A percentile compares a stretch with the other conserved stretches of the same genome.
Conservation (phyloP, 352 stramenopile genomes). For the Globisporangium viniferum region DNA sequence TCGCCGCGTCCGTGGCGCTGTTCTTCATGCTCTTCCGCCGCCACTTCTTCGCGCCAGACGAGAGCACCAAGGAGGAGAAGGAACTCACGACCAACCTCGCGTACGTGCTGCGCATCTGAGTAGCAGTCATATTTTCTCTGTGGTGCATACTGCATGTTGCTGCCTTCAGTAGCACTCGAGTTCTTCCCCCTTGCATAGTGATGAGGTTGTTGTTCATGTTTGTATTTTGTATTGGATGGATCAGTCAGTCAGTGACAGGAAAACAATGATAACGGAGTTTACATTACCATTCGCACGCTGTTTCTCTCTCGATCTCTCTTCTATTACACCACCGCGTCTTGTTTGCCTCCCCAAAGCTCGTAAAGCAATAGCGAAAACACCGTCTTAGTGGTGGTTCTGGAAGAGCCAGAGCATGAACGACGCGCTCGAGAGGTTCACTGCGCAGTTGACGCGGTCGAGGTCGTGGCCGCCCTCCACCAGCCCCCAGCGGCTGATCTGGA, state of each 20-base stretch:
- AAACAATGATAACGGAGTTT: not conserved
- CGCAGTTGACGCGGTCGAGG: constrained; percentile 85
- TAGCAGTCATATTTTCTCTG: not conserved
- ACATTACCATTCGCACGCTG: not conserved
- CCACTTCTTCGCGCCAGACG: constrained; percentile 30
- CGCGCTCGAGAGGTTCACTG: constrained; percentile 77
- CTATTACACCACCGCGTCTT: not conserved
- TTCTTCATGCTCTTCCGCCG: constrained; percentile 42
- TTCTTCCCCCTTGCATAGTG: not conserved
- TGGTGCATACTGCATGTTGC: not conserved
- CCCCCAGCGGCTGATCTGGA: constrained; percentile 87
- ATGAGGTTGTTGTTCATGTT: not conserved
- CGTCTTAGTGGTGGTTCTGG: constrained; percentile 54
- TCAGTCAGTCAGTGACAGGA: not conserved
- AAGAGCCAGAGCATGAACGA: constrained; percentile 84
- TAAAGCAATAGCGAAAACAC: too few relatives aligned
- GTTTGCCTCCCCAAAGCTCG: too few relatives aligned
- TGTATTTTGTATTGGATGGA: constrained; percentile 4
- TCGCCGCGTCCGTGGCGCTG: constrained; percentile 35
- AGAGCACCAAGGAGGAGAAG: constrained; percentile 46
- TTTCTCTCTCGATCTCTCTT: not conserved
- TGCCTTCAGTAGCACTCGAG: not conserved
- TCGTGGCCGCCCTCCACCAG: constrained; percentile 88
- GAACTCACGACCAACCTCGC: constrained; percentile 48
- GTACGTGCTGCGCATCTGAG: constrained; percentile 32